Evolutionary conservation across 1,284 basidiomycete genomes (phyloP).

Genomic region (Ganoderma resinaceum): DNA sequence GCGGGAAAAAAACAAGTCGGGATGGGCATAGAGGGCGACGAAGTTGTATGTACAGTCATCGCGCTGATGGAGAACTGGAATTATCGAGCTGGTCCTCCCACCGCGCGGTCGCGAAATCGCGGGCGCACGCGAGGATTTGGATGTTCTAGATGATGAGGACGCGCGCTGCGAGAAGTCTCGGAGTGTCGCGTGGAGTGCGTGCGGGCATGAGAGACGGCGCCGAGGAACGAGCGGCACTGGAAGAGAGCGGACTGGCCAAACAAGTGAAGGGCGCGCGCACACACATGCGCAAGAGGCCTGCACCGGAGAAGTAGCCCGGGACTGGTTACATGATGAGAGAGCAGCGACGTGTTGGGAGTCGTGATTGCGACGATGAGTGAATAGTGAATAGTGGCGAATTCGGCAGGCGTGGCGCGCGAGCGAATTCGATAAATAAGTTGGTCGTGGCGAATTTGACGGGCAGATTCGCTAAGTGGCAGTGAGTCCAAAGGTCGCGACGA

Average conservation of each 20-base stretch:
- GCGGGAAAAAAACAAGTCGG: too few species aligned
- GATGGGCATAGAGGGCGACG: neutral
- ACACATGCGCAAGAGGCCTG: neutral
- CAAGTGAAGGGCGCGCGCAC: neutral
- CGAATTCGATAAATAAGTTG: neutral
- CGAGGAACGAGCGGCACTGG: neutral
- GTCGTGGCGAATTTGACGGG: neutral
- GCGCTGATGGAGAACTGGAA: neutral
- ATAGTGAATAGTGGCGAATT: too few species aligned
- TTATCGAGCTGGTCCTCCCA: neutral
- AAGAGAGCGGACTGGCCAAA: neutral
- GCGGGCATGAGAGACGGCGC: neutral
- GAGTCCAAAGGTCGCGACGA: neutral
- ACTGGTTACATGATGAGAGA: neutral
- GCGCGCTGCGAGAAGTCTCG: neutral
- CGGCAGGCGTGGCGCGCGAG: too few species aligned
- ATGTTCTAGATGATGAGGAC: neutral
- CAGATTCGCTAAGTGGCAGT: neutral
- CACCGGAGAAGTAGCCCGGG: neutral
- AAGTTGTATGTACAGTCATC: neutral
- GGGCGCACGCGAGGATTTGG: neutral
- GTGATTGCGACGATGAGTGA: too few species aligned
- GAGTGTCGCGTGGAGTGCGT: neutral
- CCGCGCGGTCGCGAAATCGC: neutral
- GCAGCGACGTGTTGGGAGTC: too few species aligned